Conservation (phyloP, 1,284 basidiomycete species). For the Austroboletus niveus region DNA sequence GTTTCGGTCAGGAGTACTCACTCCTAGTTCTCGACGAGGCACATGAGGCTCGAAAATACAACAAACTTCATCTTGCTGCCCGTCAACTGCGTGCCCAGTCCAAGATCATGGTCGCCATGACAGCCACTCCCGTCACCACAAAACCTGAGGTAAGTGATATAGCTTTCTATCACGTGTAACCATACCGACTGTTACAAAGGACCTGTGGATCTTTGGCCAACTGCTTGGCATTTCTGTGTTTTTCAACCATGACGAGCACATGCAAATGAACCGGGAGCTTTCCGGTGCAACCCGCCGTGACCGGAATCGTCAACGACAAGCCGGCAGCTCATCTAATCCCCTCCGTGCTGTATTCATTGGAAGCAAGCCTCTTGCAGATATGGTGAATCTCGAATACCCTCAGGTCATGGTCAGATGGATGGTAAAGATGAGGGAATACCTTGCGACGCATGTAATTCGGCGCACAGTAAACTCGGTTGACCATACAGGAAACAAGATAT, state of each 20-base stretch:
- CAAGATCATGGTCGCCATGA: not conserved
- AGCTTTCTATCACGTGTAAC: constrained; percentile 3
- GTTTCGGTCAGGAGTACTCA: not conserved
- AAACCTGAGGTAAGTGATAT: constrained; percentile 1
- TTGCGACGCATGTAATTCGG: not conserved
- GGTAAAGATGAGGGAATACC: not conserved
- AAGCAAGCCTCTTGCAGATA: no score
- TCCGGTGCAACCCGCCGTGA: no score
- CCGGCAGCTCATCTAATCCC: no score
- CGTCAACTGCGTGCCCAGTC: not conserved
- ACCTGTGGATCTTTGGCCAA: no score
- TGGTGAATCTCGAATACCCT: no score
- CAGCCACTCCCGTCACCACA: constrained; percentile 3
- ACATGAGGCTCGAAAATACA: constrained; percentile 1
- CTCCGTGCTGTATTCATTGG: no score
- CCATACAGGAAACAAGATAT: not conserved
- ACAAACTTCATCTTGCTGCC: not conserved
- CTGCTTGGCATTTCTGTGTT: no score
- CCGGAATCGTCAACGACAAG: no score
- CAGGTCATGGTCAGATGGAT: constrained; percentile 1
- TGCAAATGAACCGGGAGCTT: no score
- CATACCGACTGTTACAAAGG: no score
- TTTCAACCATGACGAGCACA: no score
- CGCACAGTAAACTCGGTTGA: not conserved
- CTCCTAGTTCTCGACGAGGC: constrained; percentile 1